Evolutionary conservation across 2,329 filamentous ascomycete genomes (phyloP).

Genomic region (Myriangium duriaei): DNA sequence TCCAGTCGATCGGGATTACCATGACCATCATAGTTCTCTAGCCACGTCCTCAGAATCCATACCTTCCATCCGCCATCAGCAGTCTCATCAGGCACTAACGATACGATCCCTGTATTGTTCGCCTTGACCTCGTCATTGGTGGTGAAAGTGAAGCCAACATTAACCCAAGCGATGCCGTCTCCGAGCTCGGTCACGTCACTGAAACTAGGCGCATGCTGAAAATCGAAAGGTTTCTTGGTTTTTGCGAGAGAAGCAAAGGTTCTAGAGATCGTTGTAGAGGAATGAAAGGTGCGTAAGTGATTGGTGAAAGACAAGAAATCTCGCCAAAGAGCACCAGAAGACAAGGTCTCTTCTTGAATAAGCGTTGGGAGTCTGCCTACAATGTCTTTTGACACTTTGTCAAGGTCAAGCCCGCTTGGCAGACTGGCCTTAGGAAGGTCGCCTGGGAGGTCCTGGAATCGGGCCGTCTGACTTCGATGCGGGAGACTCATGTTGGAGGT

Average conservation of each 20-base stretch:
- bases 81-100: constrained; percentile 19
- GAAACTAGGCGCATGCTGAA: constrained; percentile 6
- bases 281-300: constrained; percentile 43
- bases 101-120: constrained; percentile 24
- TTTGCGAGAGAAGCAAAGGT: constrained; percentile 23
- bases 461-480: constrained; percentile 5
- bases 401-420: constrained; percentile 6
- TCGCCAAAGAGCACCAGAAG: constrained; percentile 31
- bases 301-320: constrained; percentile 46
- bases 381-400: constrained; percentile 5
- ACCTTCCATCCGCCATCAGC: constrained; percentile 26
- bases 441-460: constrained; percentile 8
- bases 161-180: constrained; percentile 17
- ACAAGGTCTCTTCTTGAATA: constrained; percentile 8
- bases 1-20: constrained; percentile 19
- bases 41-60: constrained; percentile 26
- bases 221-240: constrained; percentile 22
- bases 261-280: constrained; percentile 29
- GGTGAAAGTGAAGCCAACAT: constrained; percentile 20
- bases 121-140: constrained; percentile 15
- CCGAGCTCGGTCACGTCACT: constrained; percentile 17
- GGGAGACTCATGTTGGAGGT: neutral
- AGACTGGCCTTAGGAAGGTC: constrained; percentile 5
- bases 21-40: constrained; percentile 26
- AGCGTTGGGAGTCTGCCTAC: constrained; percentile 8